Base-by-base conservation (phyloP, 2,329 filamentous ascomycete genomes). In the Stachybotrys elegans region DNA sequence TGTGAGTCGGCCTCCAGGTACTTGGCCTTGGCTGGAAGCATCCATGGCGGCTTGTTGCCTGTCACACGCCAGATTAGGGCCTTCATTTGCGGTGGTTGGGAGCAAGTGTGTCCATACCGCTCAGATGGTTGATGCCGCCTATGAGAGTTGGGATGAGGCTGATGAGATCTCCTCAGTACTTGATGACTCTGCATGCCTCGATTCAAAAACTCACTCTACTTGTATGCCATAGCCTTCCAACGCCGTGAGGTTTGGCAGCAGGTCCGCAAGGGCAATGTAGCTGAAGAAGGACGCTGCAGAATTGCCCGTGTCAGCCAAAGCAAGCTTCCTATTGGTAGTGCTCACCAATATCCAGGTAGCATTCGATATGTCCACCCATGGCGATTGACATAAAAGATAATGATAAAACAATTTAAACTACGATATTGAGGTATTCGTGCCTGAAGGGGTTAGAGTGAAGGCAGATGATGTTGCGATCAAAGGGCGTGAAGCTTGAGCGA, bases 1-100 rank as follows among this genome's bases (percentile, higher is more conserved):
- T 53, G 55, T 23, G 57, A 52, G 56, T 80, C 74, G 47, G 57
- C 55, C 11, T 39, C 22, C 40, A 75, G 69, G 56, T 88, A 83
- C 2, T 57, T 61, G 19, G 76, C 81, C 68, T 91, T 91, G 35
- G 79, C 81, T 2, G 81, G 78, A 22, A 87, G 69, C 0, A 71
- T 71, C 84, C 85, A 90, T 1, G 88, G 87, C 0, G 87, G 86
- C 51, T 79, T 79, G 62, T 93, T 92, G 40, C 84, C 84, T 79
- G 51, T 22, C 19, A 40, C 40, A 16, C 22, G 38, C 21, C 22
- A 36, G 27, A 27, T 44, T 21, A 14, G 14, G 34, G n/a, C n/a
- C n/a, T n/a, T 20, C 5, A 9, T 43, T 11, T 38, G 14, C 23
- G 25, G 42, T 29, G 9, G 11, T 14, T 22, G 13, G 13, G 23